Base-by-base conservation (phyloP, 352 stramenopile species). In the Phytophthora macrochlamydospora region DNA sequence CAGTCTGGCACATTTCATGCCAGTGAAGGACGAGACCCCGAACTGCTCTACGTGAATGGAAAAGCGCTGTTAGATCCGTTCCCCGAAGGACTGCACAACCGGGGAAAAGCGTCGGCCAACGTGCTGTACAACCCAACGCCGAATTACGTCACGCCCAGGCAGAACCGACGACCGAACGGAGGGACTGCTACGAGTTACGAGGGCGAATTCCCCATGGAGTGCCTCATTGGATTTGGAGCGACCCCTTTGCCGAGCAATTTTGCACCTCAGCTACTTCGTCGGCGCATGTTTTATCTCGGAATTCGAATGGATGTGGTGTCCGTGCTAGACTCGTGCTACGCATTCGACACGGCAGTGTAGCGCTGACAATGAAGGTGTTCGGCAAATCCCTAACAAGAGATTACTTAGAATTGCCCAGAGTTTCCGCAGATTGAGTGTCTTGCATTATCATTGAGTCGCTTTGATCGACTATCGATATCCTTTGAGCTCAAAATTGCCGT, bases 11-110 rank as follows among this genome's bases (percentile, higher is more conserved):
- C 81, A 89, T 40, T 90, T 81, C 49, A 62, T 81, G 43, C 79
- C 81, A 0, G 59, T 69, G 2, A 62, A 80, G 3, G 63, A 84
- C 35, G 33, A 61, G 2, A 58, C 24, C 11, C 76, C 0, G 74
- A 84, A 56, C 59, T 85, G 4, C 52, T 88, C 14, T 85, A 88
- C 52, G 63, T 88, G 6, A 84, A 86, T 54, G 79, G 75, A n/a
- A 81, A 79, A 13, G 74, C 74, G n/a, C 69, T 89, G 6, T 29
- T 89, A 9, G 67, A 87, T 38, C 78, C 78, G 29, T 79, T 76
- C 40, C 64, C 76, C 0, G 24, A 66, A 3, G 71, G 69, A 13
- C 44, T 75, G 9, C 42, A 79, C 29, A 60, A 75, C 48, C 43
- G 73, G 18, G 61, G 57, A 24, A 59, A 63, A 37, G 48, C 67